Conservation (phyloP, 257 asterid species). For the Sherardia arvensis region DNA sequence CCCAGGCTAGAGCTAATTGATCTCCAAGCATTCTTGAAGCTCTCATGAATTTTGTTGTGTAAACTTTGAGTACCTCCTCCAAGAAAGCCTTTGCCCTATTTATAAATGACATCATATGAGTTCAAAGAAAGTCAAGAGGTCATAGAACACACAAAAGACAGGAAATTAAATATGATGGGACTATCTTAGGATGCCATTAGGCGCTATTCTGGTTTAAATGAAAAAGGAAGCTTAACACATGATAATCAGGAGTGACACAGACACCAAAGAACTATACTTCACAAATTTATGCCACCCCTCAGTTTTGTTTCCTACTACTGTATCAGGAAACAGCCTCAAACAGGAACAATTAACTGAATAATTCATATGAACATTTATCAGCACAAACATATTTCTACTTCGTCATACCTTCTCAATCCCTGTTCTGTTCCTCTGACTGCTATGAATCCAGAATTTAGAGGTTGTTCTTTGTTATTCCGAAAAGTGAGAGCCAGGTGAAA, state of each 20-base stretch:
- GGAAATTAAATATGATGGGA: background rate
- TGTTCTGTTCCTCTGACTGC: slow-evolving; percentile 79
- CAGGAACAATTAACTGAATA: background rate
- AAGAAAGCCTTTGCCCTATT: slow-evolving; percentile 63
- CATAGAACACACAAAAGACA: background rate
- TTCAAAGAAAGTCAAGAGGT: background rate
- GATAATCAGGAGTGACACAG: background rate
- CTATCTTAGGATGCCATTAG: background rate
- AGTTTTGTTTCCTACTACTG: background rate
- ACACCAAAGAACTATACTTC: background rate
- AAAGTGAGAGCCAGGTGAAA: slow-evolving; percentile 89
- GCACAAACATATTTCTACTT: background rate
- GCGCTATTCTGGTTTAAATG: background rate
- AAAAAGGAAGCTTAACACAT: background rate
- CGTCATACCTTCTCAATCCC: slow-evolving; percentile 60
- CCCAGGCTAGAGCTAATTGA: slow-evolving; percentile 92
- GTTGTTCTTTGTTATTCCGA: slow-evolving; percentile 91
- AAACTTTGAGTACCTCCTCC: slow-evolving; percentile 54
- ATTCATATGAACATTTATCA: background rate
- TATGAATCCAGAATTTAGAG: slow-evolving; percentile 90
- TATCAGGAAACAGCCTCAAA: background rate
- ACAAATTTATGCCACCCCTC: background rate
- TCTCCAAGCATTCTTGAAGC: slow-evolving; percentile 98
- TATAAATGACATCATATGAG: background rate
- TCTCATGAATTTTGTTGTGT: slow-evolving; percentile 52